Base-by-base conservation (phyloP, 352 stramenopile genomes). In the Phytophthora foliorum region DNA sequence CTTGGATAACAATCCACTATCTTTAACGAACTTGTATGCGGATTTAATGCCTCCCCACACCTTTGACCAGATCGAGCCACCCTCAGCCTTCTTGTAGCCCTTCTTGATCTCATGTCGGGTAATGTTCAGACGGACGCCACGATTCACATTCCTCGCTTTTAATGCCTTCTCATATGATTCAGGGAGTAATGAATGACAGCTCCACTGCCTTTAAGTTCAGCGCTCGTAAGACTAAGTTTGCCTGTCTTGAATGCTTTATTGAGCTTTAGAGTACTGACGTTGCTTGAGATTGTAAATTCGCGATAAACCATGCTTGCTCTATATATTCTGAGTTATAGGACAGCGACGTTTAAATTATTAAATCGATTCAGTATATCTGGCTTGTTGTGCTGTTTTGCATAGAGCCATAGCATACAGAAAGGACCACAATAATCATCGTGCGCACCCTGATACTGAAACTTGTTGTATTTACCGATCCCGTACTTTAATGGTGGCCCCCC, bases 331-430 rank as follows among this genome's bases (percentile, higher is more conserved):
- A 55, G 54, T 44, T 65, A 61, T 55, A 57, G 0, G 17, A 72
- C 39, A 10, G 21, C 6, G n/a, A 61, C 25, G 42, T 72, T 54
- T n/a, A 72, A 51, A 56, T 72, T 39, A 32, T 48, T 38, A 31
- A 72, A 72, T 5, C 31, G 21, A 16, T 66, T 44, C 4, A 66
- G 13, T 17, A 72, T 1, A 29, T 67, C 17, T 1, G 42, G 29
- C 24, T 46, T 48, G 19, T 57, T 57, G n/a, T 67, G 24, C 29
- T 72, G 63, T 6, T 57, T 66, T 3, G 32, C 36, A 38, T 72
- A 67, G 16, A 72, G 5, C 25, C n/a, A 72, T 11, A 72, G 13
- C 4, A 72, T 3, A 21, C 38, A 60, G 8, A 16, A 72, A 10
- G 67, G 38, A 1, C 63, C 63, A 32, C 56, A 66, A 36, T 49